Percentiles rank a stretch among this genome's conserved stretches.
Evolutionary conservation across 2,329 filamentous ascomycete genomes (phyloP).

Genomic region (Myrmaecium sp.): DNA sequence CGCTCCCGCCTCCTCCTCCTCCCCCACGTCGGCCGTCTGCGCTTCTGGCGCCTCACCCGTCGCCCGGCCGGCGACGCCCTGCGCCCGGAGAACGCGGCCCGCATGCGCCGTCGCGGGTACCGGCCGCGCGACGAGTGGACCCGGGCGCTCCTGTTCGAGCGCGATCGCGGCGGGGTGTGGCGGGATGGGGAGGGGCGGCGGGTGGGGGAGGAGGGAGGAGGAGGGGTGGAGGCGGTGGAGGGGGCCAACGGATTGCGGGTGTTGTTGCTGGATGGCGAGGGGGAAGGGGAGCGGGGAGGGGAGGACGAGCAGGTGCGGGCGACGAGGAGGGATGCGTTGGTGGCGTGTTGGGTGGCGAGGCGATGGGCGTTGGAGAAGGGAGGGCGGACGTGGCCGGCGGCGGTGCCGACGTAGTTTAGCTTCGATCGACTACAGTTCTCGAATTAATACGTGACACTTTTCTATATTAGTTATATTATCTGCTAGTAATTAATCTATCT

Average conservation of each 20-base stretch:
- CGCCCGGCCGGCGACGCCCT: constrained; percentile 6
- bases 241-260: constrained; percentile 2
- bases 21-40: neutral
- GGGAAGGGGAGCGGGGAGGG: constrained; percentile 4
- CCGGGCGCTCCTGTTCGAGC: constrained; percentile 9
- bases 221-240: constrained; percentile 6
- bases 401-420: too few species aligned
- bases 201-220: constrained; percentile 8
- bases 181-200: constrained; percentile 1
- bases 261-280: too few species aligned
- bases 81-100: constrained; percentile 8
- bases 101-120: constrained; percentile 10
- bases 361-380: too few species aligned
- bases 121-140: constrained; percentile 9
- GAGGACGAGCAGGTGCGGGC: constrained; percentile 5
- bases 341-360: constrained; percentile 13
- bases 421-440: too few species aligned
- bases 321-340: constrained; percentile 9
- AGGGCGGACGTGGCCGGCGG: too few species aligned
- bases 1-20: too few species aligned
- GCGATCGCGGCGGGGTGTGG: constrained; percentile 7
- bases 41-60: constrained; percentile 10
- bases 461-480: too few species aligned
- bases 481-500: too few species aligned
- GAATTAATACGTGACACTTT: too few species aligned